Conservation (phyloP, 2,329 filamentous ascomycete genomes). For the Biscogniauxia mediterranea region DNA sequence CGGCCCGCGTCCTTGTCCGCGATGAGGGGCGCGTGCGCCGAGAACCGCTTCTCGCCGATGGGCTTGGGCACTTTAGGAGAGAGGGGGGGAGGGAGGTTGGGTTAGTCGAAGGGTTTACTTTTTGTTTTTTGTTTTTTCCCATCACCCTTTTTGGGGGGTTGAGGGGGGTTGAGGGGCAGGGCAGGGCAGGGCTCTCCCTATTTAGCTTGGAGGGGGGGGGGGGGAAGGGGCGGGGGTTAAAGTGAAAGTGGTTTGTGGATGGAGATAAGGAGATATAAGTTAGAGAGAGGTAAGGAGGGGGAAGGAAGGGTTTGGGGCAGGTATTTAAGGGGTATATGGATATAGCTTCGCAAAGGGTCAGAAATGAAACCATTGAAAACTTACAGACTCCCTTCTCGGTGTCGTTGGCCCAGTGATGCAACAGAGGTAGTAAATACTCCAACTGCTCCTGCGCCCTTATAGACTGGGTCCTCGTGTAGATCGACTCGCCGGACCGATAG, state of each 20-base stretch:
- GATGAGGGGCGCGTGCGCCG: neutral
- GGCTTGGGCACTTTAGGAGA: neutral
- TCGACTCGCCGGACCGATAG: conserved; percentile 73
- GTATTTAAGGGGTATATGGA: too few species aligned
- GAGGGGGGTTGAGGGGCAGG: too few species aligned
- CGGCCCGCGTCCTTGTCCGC: conserved; percentile 52
- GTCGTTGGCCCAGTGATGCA: conserved; percentile 76
- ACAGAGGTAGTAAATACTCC: conserved; percentile 64
- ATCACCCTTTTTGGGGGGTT: too few species aligned
- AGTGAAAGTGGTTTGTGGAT: too few species aligned
- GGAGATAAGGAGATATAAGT: too few species aligned
- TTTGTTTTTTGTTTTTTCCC: too few species aligned
- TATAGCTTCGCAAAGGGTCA: too few species aligned
- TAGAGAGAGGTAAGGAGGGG: too few species aligned
- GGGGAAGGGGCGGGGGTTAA: too few species aligned
- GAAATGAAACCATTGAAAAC: conserved; percentile 5
- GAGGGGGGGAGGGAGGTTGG: too few species aligned
- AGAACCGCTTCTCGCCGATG: neutral
- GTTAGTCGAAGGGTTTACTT: too few species aligned
- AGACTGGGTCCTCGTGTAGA: conserved; percentile 72
- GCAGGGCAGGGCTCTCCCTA: too few species aligned
- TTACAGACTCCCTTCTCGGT: conserved; percentile 35
- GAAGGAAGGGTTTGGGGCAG: neutral
- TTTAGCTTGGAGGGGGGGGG: neutral
- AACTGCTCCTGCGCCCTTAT: conserved; percentile 72